These are phyloP conservation scores for Exophiala sp. DNA, from an alignment of 2,329 filamentous ascomycete genomes.

Conservation along the genomic window DNA sequence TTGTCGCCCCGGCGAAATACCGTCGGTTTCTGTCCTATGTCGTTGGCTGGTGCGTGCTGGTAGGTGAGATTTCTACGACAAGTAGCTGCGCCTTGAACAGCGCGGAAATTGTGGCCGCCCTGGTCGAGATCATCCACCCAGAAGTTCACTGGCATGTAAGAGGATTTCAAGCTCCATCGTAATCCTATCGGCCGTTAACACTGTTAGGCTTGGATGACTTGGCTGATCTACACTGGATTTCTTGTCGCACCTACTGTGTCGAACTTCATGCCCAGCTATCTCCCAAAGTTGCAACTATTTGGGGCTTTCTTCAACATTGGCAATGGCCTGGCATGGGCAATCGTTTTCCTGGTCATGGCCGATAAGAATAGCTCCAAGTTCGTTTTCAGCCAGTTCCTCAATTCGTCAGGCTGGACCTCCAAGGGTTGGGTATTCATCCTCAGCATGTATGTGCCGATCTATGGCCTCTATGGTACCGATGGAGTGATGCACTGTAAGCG, in stretches of 20 bases:
- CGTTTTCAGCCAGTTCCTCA: slow-evolving; percentile 54
- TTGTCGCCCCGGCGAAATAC: slow-evolving; percentile 18
- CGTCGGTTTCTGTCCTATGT: slow-evolving; percentile 22
- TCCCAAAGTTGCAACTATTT: slow-evolving; percentile 21
- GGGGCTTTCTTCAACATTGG: slow-evolving; percentile 23
- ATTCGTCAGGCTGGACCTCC: slow-evolving; percentile 35
- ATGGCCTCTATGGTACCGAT: slow-evolving; percentile 58
- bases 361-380: slow-evolving; percentile 34
- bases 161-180: not conserved
- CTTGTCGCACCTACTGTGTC: slow-evolving; percentile 20
- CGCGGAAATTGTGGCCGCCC: slow-evolving; percentile 21
- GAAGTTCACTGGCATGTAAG: slow-evolving; percentile 21
- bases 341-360: slow-evolving; percentile 23
- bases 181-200: not conserved
- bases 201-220: slow-evolving; percentile 23
- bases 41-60: slow-evolving; percentile 23
- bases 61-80: slow-evolving; percentile 23
- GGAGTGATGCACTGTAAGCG: slow-evolving; percentile 55
- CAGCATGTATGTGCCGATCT: slow-evolving; percentile 62
- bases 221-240: slow-evolving; percentile 23
- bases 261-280: slow-evolving; percentile 20
- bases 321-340: slow-evolving; percentile 21
- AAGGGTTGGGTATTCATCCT: slow-evolving; percentile 57
- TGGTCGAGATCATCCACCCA: slow-evolving; percentile 22
- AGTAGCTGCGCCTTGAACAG: slow-evolving; percentile 24